phyloP scores from a whole-genome alignment of 805 yeast species.

The Candida hungchunana region DNA sequence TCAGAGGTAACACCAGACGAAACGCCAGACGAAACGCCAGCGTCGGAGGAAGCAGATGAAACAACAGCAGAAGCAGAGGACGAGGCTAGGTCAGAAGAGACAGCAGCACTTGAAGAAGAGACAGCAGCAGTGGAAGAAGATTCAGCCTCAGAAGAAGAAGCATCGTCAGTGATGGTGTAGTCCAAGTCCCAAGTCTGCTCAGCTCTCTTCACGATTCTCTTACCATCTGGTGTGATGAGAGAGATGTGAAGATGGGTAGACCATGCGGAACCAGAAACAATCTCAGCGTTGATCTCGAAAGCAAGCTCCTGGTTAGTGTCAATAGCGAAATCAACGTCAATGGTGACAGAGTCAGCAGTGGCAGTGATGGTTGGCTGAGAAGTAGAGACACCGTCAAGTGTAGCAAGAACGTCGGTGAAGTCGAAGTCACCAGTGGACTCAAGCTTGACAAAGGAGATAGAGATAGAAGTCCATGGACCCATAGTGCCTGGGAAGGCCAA shows the following conservation, averaged over 20 bases:
- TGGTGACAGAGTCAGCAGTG: background rate
- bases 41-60: conserved; percentile 1
- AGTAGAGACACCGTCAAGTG: conserved; percentile 5
- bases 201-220: conserved; percentile 6
- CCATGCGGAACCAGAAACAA: conserved; percentile 1
- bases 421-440: conserved; percentile 8
- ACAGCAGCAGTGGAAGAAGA: conserved; percentile 1
- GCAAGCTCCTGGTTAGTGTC: background rate
- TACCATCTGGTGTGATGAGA: conserved; percentile 1
- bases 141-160: background rate
- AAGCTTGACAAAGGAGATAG: conserved; percentile 1
- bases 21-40: conserved; percentile 8
- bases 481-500: conserved; percentile 1
- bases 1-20: conserved; percentile 6
- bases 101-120: conserved; percentile 2
- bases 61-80: conserved; percentile 1
- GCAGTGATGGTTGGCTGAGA: background rate
- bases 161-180: conserved; percentile 6
- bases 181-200: conserved; percentile 2
- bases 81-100: conserved; percentile 1
- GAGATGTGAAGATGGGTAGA: background rate
- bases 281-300: background rate
- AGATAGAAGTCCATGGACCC: conserved; percentile 15
- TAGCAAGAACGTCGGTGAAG: conserved; percentile 9
- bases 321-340: background rate